Base-by-base conservation (phyloP, 371 early-diverging fungal species). In the Mortierella sp. region DNA sequence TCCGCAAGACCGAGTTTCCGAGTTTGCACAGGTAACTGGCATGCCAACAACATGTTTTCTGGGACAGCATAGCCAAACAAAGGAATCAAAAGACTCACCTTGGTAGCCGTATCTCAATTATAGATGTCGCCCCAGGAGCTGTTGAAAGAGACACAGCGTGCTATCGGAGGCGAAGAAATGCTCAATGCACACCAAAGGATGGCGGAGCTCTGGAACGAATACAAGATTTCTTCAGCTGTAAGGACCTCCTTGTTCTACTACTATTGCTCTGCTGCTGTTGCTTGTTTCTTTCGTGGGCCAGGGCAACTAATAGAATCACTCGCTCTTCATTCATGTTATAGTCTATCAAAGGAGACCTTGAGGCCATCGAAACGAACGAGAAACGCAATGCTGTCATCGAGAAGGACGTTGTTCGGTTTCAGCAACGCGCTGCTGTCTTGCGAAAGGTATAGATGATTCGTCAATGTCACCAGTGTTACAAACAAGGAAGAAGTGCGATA, bases 1-100 rank as follows among this genome's bases (percentile, higher is more conserved):
- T 65, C 98, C 99, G 26, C 99, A 99, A 85, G 99, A 99, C 86
- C 90, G 93, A 71, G 98, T 99, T 1, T 90, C 93, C 16, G 97
- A 96, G 76, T 98, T 99, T 79, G 96, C 98, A 4, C 93, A 95
- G 87, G 90, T 92, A 87, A 61, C 8, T 4, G 45, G 29, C n/a
- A 4, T 9, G 9, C 26, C 22, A 26, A 19, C 19, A n/a, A n/a
- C 4, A 31, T 14, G 13, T 26, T 22, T 31, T 2, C 50, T 9
- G 7, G 50, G 31, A 61, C 0, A 61, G 6, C 19, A 34, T 22
- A 10, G 7, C 8, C 34, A 14, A 7, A 9, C 14, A 24, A 14
- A 9, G 7, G 22, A 4, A 14, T 13, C 14, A 24, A 31, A 8
- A 66, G 9, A 31, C 11, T 44, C 31, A 66, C 8, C 10, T 0